A percentile compares a stretch with the other conserved stretches of the same genome.
These are phyloP conservation scores for Solanum etuberosum DNA, from an alignment of 257 asterid genomes.

Conservation along the genomic window DNA sequence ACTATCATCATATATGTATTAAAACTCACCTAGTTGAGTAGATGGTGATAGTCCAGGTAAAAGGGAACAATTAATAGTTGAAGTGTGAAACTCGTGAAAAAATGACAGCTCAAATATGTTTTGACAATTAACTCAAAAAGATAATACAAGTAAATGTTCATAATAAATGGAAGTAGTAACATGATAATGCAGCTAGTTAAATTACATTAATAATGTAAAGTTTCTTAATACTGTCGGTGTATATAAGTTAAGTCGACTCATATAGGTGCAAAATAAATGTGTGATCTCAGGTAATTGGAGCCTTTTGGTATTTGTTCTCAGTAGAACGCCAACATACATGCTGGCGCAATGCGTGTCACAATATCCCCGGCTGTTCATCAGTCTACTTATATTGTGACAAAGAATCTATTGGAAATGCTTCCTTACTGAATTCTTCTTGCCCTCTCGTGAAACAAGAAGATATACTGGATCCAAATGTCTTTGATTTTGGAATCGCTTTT, in stretches of 20 bases:
- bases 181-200: neutral
- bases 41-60: neutral
- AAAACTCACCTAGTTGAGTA: neutral
- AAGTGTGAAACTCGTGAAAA: neutral
- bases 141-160: neutral
- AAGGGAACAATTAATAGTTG: neutral
- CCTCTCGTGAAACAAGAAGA: constrained; percentile 25
- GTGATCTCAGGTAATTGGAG: constrained; percentile 33
- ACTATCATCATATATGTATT: neutral
- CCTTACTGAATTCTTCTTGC: constrained; percentile 31
- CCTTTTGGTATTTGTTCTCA: constrained; percentile 57
- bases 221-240: neutral
- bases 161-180: neutral
- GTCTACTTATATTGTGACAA: constrained; percentile 25
- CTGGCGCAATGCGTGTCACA: constrained; percentile 35
- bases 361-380: neutral
- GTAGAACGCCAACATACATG: constrained; percentile 48
- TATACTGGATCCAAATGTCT: constrained; percentile 13
- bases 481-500: constrained; percentile 55
- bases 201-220: neutral
- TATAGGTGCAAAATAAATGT: neutral
- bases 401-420: neutral
- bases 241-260: neutral
- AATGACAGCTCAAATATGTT: neutral
- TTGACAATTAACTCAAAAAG: neutral